phyloP scores from a whole-genome alignment of 169 alveolate genomes.

The Perkinsus olseni region DNA sequence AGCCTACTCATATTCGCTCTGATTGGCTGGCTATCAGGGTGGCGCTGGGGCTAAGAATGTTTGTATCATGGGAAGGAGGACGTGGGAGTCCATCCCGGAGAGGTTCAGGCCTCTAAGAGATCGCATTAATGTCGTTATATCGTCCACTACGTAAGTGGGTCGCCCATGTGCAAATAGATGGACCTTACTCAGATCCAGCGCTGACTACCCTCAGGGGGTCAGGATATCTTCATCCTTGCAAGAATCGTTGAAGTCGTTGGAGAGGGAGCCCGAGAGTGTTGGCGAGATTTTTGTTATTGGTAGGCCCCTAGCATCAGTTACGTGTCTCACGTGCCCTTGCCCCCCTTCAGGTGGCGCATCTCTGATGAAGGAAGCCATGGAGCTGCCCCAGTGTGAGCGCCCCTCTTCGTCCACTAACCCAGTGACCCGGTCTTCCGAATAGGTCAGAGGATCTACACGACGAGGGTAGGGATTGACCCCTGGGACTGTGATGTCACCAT shows the following conservation, averaged over 20 bases:
- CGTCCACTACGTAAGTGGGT: slow-evolving; percentile 47
- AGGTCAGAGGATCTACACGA: slow-evolving; percentile 56
- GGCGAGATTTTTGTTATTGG: slow-evolving; percentile 57
- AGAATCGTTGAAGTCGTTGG: slow-evolving; percentile 36
- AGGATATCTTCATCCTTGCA: slow-evolving; percentile 35
- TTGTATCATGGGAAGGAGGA: slow-evolving; percentile 89
- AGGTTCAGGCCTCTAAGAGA: slow-evolving; percentile 64
- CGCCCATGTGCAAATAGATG: background rate
- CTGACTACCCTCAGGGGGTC: slow-evolving; percentile 39
- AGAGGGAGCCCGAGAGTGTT: slow-evolving; percentile 12
- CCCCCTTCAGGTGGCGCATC: slow-evolving; percentile 77
- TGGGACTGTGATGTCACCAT: slow-evolving; percentile 55
- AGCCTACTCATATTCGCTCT: background rate
- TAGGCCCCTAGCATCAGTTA: background rate
- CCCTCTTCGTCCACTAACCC: background rate
- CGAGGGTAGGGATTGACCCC: slow-evolving; percentile 63
- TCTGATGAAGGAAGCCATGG: slow-evolving; percentile 59
- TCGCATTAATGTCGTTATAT: slow-evolving; percentile 73
- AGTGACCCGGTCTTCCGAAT: slow-evolving; percentile 7
- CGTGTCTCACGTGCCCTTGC: too few species aligned
- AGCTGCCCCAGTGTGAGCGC: background rate
- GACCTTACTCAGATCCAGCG: background rate
- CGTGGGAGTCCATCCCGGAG: slow-evolving; percentile 85
- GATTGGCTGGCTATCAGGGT: slow-evolving; percentile 18
- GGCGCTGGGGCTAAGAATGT: slow-evolving; percentile 52